Evolutionary conservation across 495 filamentous ascomycete genomes (phyloP), one percentile per base, ranked within the genome.

Genomic region (Lepraria neglecta): DNA sequence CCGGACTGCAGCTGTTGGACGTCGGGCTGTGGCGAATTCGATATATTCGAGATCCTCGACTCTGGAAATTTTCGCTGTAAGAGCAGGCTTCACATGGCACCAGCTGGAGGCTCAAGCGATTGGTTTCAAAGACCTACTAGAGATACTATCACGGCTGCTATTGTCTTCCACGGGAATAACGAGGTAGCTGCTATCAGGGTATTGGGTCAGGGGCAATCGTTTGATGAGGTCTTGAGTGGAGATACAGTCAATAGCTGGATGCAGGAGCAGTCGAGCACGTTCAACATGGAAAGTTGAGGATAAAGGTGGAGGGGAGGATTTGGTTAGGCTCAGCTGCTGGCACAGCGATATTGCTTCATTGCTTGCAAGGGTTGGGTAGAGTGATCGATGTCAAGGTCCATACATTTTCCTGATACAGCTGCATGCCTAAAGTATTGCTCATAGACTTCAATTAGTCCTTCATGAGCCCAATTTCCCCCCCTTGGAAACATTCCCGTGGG

Each of bases 1-100:
- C 67, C 69, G 3, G 63, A 72, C 0, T 91, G 88, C 75, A 84
- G 78, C 50, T 90, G 88, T 74, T 89, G 86, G 85, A 69, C 71
- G 3, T 72, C 78, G 24, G 84, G 83, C 17, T 90, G 88, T 68
- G 87, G 86, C 61, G 87, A 90, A 74, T 79, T 87, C 51, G 87
- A 90, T 68, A 71, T 89, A 14, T 82, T 87, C 61, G 88, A 90
- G 72, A 76, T 87, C 35, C 79, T 90, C 10, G 73, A 75, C 59
- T 68, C 67, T 31, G 76, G 73, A 44, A 71, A 78, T 54, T 66
- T 68, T 33, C 71, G 70, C 24, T 71, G 75, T 57, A 87, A 83
- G 69, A 78, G 80, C 7, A 86, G 85, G 4, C 74, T 87, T 56
- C 86, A 89, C 70, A 78, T 63, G 71, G 67, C 61, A 11, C 61